Percentiles rank a stretch among this genome's conserved stretches.
These are phyloP conservation scores for Coleophoma crateriformis DNA, from an alignment of 2,329 filamentous ascomycete species.

Conservation along the genomic window DNA sequence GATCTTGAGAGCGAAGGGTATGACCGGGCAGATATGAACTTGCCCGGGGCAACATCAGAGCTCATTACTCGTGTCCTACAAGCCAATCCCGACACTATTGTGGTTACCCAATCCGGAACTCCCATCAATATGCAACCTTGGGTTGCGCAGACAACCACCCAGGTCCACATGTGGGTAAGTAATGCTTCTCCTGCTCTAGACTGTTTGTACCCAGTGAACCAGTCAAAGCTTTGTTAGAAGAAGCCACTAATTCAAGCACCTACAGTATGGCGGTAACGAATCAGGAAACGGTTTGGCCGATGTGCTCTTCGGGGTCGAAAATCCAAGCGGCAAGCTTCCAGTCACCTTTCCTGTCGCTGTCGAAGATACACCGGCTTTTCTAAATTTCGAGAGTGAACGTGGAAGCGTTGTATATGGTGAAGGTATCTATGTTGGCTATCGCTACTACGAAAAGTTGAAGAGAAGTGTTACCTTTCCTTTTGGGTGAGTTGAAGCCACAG, in stretches of 20 bases:
- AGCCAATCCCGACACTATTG: slow-evolving; percentile 60
- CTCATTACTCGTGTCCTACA: slow-evolving; percentile 60
- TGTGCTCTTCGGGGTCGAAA: slow-evolving; percentile 52
- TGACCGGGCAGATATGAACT: slow-evolving; percentile 71
- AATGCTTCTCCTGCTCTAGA: too few species aligned
- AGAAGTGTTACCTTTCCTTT: slow-evolving; percentile 65
- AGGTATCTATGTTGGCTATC: slow-evolving; percentile 58
- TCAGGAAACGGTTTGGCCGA: slow-evolving; percentile 58
- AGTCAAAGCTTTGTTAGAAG: too few species aligned
- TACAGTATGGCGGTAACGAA: slow-evolving; percentile 54
- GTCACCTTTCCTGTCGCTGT: slow-evolving; percentile 49
- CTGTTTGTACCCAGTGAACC: too few species aligned
- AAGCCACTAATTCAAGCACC: too few species aligned
- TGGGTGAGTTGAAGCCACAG: slow-evolving; percentile 67
- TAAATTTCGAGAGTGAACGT: slow-evolving; percentile 49
- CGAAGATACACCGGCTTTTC: slow-evolving; percentile 54
- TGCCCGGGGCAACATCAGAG: slow-evolving; percentile 65
- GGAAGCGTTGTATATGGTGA: slow-evolving; percentile 56
- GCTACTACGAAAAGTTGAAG: slow-evolving; percentile 57
- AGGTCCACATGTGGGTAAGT: slow-evolving; percentile 25
- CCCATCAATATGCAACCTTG: slow-evolving; percentile 58
- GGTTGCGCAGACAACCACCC: slow-evolving; percentile 31
- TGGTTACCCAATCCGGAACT: slow-evolving; percentile 71
- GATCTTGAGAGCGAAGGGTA: slow-evolving; percentile 76
- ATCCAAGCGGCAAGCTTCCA: slow-evolving; percentile 47